phyloP scores from a whole-genome alignment of 805 yeast genomes.

The Candida jianshihensis region DNA sequence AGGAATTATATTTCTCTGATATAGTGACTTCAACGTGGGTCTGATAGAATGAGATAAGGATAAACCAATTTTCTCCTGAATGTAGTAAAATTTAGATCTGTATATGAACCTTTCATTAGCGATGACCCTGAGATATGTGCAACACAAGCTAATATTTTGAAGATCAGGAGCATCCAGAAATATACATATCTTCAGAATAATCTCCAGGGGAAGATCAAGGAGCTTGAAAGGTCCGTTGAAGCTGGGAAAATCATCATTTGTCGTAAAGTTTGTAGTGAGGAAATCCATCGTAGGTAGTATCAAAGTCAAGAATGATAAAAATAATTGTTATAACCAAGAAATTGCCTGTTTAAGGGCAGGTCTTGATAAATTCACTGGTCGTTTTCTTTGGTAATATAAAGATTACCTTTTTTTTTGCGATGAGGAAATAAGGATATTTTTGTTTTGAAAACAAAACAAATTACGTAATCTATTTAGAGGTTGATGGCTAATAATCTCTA shows the following conservation, averaged over 20 bases:
- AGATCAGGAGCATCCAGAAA: slow-evolving; percentile 21
- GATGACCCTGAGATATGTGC: slow-evolving; percentile 11
- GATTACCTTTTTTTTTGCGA: too few species aligned
- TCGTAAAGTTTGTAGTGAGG: slow-evolving; percentile 16
- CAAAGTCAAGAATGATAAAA: too few species aligned
- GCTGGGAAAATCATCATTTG: slow-evolving; percentile 4
- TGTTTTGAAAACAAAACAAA: too few species aligned
- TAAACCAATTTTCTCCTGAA: slow-evolving; percentile 14
- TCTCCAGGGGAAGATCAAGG: slow-evolving; percentile 19
- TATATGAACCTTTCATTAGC: slow-evolving; percentile 17
- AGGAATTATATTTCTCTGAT: slow-evolving; percentile 16
- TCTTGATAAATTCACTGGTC: too few species aligned
- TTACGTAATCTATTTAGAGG: too few species aligned
- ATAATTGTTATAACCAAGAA: too few species aligned
- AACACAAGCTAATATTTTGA: slow-evolving; percentile 9
- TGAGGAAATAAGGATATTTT: too few species aligned
- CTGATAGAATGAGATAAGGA: slow-evolving; percentile 11
- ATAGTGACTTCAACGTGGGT: slow-evolving; percentile 9
- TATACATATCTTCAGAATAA: slow-evolving; percentile 15
- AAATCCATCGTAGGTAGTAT: slow-evolving; percentile 17
- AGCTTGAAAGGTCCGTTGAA: slow-evolving; percentile 14
- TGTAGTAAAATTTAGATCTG: slow-evolving; percentile 17
- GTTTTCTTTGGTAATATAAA: too few species aligned
- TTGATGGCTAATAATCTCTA: too few species aligned
- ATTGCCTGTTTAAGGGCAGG: too few species aligned